Base-by-base conservation (phyloP, 768 basidiomycete genomes). In the Tylopilus vinaceipallidus region DNA sequence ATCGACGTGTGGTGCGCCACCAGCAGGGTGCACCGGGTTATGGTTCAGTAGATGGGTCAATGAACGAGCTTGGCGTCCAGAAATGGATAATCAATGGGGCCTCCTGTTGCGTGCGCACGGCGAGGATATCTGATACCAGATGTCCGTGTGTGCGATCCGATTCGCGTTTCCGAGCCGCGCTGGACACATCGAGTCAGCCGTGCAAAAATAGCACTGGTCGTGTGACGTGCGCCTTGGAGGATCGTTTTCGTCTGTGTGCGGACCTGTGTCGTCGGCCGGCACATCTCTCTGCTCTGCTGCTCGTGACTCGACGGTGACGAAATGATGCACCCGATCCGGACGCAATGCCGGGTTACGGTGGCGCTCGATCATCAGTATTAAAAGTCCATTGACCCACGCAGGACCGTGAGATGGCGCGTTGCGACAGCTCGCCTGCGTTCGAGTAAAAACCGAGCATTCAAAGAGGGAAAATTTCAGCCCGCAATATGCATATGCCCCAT, bases 331-430 rank as follows among this genome's bases (percentile, higher is more conserved):
- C 37, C 40, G 34, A 42, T 27, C 14, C 26, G 52, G 29, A 32
- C 29, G 35, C 22, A n/a, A 39, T 26, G 47, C 30, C 43, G 30
- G 48, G 55, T 50, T 55, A 50, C 52, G 39, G 64, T 65, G 63
- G 64, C 64, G 64, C 48, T n/a, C n/a, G 55, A 56, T 41, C 42
- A 60, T 49, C 26, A 35, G 52, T 33, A 48, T 36, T 16, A 38
- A 45, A 37, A 26, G 19, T n/a, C 6, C 38, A 40, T 27, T 23
- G 19, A 23, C 43, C 44, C 53, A 43, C 49, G 19, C 48, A 62
- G 42, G 49, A 42, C 33, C 49, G 49, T 60, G 61, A 41, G 50
- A 52, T 27, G n/a, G 13, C 33, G 36, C 32, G 20, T 38, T 36
- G 36, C 41, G 19, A 36, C 23, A 17, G 9, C 27, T 32, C 16